Base-by-base conservation (phyloP, 306 rosid genomes). In the Canavalia ensiformis region DNA sequence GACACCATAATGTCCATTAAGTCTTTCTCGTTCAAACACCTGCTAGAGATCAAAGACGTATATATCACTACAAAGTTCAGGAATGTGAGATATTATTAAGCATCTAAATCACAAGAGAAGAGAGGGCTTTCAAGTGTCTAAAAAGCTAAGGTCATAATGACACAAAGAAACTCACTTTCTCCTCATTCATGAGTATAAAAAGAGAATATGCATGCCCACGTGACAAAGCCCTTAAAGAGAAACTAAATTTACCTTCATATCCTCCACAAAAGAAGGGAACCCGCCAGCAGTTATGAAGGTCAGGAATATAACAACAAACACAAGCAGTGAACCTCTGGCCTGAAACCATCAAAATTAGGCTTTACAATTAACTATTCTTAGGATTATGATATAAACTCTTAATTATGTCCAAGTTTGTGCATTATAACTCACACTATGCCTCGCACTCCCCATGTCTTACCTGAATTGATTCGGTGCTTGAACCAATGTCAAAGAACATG, bases 231-330 rank as follows among this genome's bases (percentile, higher is more conserved):
- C 13, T 74, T 28, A 11, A 1, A 50, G 35, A 28, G 30, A 47
- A 50, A 12, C 30, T 28, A 18, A 59, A 1, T 34, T 51, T 25
- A 92, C 93, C 95, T 92, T 88, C 95, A 91, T 89, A 52, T 89
- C 97, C 33, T 92, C 94, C 39, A 89, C 94, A 79, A 90, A 90
- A 47, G 97, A 92, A 81, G 92, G 94, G 82, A 92, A 92, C 28
- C 94, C 97, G 42, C 87, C 88, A 68, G 91, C 83, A 49, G 89
- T 88, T 86, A 91, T 92, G 87, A 92, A 92, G 37, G 94, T 92
- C 11, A 91, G 58, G 78, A 91, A 92, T 5, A 92, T 67, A 10
- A 75, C 87, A 11, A 89, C 87, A 84, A 92, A 91, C 77, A 84
- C 87, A 33, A 92, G 89, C 74, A 89, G 83, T 51, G 89, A 81